Conservation (phyloP, 441 rosid species). For the Macaranga tanarius region DNA sequence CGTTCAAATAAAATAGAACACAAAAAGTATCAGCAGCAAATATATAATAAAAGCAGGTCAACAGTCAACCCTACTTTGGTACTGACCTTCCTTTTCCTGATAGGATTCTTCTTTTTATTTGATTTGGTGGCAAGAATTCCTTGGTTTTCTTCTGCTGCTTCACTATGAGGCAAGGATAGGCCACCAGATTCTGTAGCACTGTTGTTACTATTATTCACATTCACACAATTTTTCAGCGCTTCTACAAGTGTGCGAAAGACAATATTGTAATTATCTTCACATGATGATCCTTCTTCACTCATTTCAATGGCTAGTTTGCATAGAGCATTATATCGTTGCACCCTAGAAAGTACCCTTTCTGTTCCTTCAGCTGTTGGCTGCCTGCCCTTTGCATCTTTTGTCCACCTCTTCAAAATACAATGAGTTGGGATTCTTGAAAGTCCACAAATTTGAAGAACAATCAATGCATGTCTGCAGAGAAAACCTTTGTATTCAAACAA, state of each 20-base stretch:
- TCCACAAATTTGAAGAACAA: slow-evolving; percentile 79
- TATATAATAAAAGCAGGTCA: slow-evolving; percentile 18
- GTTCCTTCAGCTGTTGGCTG: slow-evolving; percentile 46
- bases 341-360: slow-evolving; percentile 54
- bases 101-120: slow-evolving; percentile 71
- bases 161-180: slow-evolving; percentile 47
- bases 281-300: slow-evolving; percentile 71
- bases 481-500: slow-evolving; percentile 74
- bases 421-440: slow-evolving; percentile 63
- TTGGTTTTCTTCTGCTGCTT: slow-evolving; percentile 63
- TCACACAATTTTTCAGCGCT: slow-evolving; percentile 57
- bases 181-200: slow-evolving; percentile 52
- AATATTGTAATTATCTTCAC: slow-evolving; percentile 63
- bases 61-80: slow-evolving; percentile 13
- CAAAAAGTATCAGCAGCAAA: neutral
- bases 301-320: slow-evolving; percentile 67
- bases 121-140: slow-evolving; percentile 50
- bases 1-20: neutral
- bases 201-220: slow-evolving; percentile 55
- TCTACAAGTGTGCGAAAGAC: slow-evolving; percentile 65
- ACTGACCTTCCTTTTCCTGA: slow-evolving; percentile 80
- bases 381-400: slow-evolving; percentile 68
- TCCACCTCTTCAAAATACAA: slow-evolving; percentile 77
- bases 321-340: slow-evolving; percentile 63
- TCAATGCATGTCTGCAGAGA: slow-evolving; percentile 83